Evolutionary conservation across 176 grass and related monocot species (phyloP).

Genomic region (Phoenix dactylifera): DNA sequence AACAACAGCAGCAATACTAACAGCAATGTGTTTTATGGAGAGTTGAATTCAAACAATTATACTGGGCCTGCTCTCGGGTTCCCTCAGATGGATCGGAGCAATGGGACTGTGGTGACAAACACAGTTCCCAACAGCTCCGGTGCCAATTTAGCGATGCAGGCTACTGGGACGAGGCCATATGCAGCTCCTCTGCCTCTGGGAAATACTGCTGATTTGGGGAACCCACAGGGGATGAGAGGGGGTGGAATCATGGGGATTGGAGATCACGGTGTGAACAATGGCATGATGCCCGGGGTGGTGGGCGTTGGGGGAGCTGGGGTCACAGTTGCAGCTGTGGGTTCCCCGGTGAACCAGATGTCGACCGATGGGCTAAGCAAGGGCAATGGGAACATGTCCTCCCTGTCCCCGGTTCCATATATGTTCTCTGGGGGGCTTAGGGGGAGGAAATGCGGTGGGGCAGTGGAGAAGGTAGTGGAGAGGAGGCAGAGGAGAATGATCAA

Average conservation of each 20-base stretch:
- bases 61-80: neutral
- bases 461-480: constrained; percentile 86
- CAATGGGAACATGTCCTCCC: constrained; percentile 46
- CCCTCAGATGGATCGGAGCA: neutral
- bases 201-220: neutral
- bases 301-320: constrained; percentile 25
- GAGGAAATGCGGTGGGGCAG: constrained; percentile 32
- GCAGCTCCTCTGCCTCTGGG: neutral
- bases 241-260: constrained; percentile 32
- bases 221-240: neutral
- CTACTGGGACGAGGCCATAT: neutral
- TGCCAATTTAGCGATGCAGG: constrained; percentile 2
- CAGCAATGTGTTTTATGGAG: constrained; percentile 30
- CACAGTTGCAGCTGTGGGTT: constrained; percentile 16
- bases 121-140: constrained; percentile 19
- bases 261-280: constrained; percentile 25
- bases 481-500: constrained; percentile 95
- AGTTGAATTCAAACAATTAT: constrained; percentile 10
- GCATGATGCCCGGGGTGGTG: constrained; percentile 27
- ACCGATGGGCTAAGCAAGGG: constrained; percentile 34
- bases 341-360: constrained; percentile 10
- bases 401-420: constrained; percentile 38
- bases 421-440: constrained; percentile 44
- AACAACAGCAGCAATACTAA: constrained; percentile 18
- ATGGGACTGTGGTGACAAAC: neutral